phyloP scores from a whole-genome alignment of 805 yeast species.

The Saturnispora saitoi region DNA sequence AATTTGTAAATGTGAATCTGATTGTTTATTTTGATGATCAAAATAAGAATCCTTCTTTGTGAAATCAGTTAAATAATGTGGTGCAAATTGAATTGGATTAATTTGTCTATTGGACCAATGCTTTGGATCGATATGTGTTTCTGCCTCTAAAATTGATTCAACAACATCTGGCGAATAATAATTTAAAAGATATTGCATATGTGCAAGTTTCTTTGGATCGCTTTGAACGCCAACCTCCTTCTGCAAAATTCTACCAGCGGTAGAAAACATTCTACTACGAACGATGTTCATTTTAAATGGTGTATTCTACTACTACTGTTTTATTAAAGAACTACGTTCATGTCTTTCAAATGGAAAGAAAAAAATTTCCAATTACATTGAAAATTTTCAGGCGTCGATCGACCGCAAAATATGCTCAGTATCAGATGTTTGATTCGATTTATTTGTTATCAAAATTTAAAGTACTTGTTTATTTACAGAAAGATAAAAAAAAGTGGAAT shows the following conservation, averaged over 20 bases:
- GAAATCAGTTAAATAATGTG: slow-evolving; percentile 64
- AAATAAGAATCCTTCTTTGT: slow-evolving; percentile 64
- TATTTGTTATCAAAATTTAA: neutral
- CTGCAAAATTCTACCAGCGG: slow-evolving; percentile 11
- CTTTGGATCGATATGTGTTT: slow-evolving; percentile 60
- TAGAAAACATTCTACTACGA: slow-evolving; percentile 12
- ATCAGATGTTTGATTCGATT: neutral
- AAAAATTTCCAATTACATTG: neutral
- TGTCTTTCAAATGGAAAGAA: neutral
- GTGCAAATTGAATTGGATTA: slow-evolving; percentile 50
- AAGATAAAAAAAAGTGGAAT: neutral
- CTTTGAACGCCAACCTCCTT: slow-evolving; percentile 7
- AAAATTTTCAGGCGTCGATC: neutral
- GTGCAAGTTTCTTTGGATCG: slow-evolving; percentile 28
- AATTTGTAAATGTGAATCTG: slow-evolving; percentile 17
- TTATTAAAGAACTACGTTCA: neutral
- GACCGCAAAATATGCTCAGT: neutral
- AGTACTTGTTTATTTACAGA: neutral
- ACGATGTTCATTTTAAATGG: neutral
- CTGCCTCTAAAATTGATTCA: slow-evolving; percentile 76
- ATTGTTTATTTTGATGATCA: slow-evolving; percentile 41
- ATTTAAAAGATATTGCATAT: slow-evolving; percentile 51
- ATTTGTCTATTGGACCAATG: slow-evolving; percentile 41
- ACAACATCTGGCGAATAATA: slow-evolving; percentile 78
- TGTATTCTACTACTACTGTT: neutral